Percentiles rank a stretch among this genome's conserved stretches.
Conservation (phyloP, 192 early-diverging fungal genomes). For the Entomortierella chlamydospora region DNA sequence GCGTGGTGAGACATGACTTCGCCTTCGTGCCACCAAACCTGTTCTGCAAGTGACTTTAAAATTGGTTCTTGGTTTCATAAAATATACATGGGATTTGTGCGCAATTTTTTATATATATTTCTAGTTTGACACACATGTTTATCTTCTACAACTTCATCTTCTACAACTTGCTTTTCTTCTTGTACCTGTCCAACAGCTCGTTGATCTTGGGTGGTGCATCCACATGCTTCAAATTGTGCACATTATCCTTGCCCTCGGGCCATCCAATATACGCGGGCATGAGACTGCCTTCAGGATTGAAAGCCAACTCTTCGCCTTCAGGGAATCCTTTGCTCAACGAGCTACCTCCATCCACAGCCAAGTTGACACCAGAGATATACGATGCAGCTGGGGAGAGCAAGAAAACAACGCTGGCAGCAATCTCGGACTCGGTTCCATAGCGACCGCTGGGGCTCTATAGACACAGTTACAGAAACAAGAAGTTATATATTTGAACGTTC, state of each 20-base stretch:
- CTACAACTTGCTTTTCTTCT: slow-evolving; percentile 49
- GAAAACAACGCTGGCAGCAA: slow-evolving; percentile 61
- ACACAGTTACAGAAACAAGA: background rate
- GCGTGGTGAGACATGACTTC: no score
- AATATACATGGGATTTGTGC: no score
- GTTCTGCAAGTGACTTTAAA: background rate
- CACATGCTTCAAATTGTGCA: slow-evolving; percentile 48
- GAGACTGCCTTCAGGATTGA: slow-evolving; percentile 49
- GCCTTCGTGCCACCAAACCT: no score
- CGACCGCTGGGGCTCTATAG: slow-evolving; percentile 59
- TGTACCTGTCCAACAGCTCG: slow-evolving; percentile 44
- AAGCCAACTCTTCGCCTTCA: slow-evolving; percentile 45
- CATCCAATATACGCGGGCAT: slow-evolving; percentile 52
- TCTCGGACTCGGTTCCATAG: slow-evolving; percentile 65
- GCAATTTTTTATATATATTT: no score
- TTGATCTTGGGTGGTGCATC: slow-evolving; percentile 50
- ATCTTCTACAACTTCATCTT: no score
- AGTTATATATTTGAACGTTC: background rate
- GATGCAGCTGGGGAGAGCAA: slow-evolving; percentile 61
- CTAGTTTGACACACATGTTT: no score
- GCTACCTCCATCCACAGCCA: slow-evolving; percentile 52
- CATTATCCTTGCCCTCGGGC: slow-evolving; percentile 53
- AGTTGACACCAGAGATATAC: slow-evolving; percentile 59
- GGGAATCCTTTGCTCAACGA: slow-evolving; percentile 54
- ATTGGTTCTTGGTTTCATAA: no score